phyloP scores from a whole-genome alignment of 2,329 filamentous ascomycete genomes.

The Orbilia quercus region DNA sequence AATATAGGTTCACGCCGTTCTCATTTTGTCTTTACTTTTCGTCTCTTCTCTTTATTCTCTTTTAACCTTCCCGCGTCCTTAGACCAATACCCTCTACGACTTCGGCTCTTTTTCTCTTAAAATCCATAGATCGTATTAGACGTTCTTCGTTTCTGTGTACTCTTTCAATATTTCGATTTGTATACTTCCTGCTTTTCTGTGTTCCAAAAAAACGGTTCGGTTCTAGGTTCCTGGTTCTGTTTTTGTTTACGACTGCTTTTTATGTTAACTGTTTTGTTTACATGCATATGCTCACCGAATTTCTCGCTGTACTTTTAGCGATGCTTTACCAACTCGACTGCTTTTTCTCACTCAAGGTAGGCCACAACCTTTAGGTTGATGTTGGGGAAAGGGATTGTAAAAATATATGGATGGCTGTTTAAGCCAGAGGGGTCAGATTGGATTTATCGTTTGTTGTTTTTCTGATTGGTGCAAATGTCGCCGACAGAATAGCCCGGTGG shows the following conservation, averaged over 20 bases:
- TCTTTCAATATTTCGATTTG: slow-evolving; percentile 11
- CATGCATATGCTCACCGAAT: too few species aligned
- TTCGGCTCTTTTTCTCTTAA: slow-evolving; percentile 23
- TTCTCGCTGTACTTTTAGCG: slow-evolving; percentile 43
- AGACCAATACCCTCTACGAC: slow-evolving; percentile 48
- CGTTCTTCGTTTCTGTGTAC: slow-evolving; percentile 30
- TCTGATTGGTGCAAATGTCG: slow-evolving; percentile 5
- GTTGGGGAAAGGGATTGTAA: slow-evolving; percentile 10
- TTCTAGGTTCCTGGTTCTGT: slow-evolving; percentile 11
- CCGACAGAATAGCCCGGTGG: background rate
- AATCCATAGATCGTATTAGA: slow-evolving; percentile 54
- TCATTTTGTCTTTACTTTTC: background rate
- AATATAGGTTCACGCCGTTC: slow-evolving; percentile 11
- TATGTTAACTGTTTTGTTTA: slow-evolving; percentile 4
- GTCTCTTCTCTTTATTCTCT: slow-evolving; percentile 5
- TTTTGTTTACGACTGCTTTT: slow-evolving; percentile 1
- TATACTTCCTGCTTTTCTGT: slow-evolving; percentile 13
- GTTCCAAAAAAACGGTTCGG: slow-evolving; percentile 32
- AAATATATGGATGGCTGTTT: background rate
- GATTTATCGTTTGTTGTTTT: slow-evolving; percentile 4
- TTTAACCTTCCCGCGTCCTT: slow-evolving; percentile 17
- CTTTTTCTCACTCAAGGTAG: slow-evolving; percentile 42
- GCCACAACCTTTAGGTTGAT: slow-evolving; percentile 11
- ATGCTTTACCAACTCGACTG: slow-evolving; percentile 6
- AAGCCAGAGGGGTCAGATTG: slow-evolving; percentile 18